These are phyloP conservation scores for Penicillium parvum DNA, from an alignment of 495 filamentous ascomycete species.

Conservation along the genomic window DNA sequence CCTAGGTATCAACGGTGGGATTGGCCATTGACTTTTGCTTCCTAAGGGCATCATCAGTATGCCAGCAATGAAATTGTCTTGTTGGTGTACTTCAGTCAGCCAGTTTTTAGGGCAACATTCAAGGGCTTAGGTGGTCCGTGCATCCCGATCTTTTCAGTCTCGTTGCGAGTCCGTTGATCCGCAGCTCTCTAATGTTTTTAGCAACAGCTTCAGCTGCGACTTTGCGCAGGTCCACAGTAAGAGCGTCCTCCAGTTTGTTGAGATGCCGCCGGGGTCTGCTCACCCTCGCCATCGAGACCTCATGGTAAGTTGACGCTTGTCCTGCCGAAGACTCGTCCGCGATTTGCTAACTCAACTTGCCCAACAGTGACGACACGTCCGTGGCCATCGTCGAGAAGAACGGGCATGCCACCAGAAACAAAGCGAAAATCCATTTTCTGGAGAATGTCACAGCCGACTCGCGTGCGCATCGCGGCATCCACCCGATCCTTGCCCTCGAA, in stretches of 20 bases:
- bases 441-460: slow-evolving; percentile 78
- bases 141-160: slow-evolving; percentile 24
- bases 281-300: slow-evolving; percentile 89
- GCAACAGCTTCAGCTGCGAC: slow-evolving; percentile 14
- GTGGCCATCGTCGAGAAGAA: slow-evolving; percentile 74
- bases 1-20: no score
- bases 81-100: no score
- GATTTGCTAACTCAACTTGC: slow-evolving; percentile 10
- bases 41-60: no score
- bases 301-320: slow-evolving; percentile 54
- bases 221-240: slow-evolving; percentile 19
- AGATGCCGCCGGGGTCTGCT: slow-evolving; percentile 44
- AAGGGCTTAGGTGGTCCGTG: slow-evolving; percentile 32
- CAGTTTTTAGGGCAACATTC: slow-evolving; percentile 22
- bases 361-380: slow-evolving; percentile 79
- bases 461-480: slow-evolving; percentile 64
- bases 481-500: slow-evolving; percentile 67
- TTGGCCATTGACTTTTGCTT: no score
- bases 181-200: slow-evolving; percentile 26
- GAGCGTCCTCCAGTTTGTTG: slow-evolving; percentile 4
- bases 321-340: neutral
- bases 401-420: slow-evolving; percentile 11
- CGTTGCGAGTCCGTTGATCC: slow-evolving; percentile 2
- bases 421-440: slow-evolving; percentile 67
- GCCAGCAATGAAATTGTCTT: no score